phyloP scores from a whole-genome alignment of 306 rosid species.

The Malus sylvestris region DNA sequence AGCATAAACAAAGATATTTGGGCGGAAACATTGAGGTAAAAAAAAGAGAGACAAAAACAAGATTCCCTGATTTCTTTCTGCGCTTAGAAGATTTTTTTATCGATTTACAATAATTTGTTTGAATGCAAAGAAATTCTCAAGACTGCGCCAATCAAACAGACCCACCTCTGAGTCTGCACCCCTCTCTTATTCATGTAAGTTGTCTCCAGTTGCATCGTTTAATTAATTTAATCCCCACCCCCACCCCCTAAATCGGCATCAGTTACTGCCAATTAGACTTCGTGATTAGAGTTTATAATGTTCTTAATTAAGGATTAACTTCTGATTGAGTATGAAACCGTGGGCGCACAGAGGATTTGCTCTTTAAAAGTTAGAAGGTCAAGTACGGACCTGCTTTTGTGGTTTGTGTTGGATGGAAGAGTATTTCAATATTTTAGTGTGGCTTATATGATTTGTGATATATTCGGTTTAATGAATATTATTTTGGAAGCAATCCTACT shows the following conservation, averaged over 20 bases:
- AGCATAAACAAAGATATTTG: background rate
- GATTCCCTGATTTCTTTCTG: slow-evolving; percentile 44
- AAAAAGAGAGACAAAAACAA: slow-evolving; percentile 20
- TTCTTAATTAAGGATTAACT: background rate
- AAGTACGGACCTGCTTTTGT: background rate
- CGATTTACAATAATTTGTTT: slow-evolving; percentile 11
- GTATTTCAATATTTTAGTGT: too few relatives aligned
- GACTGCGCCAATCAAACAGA: slow-evolving; percentile 12
- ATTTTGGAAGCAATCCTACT: too few relatives aligned
- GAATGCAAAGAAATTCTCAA: slow-evolving; percentile 1
- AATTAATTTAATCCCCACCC: background rate
- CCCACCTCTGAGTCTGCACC: background rate
- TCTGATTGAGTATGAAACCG: background rate
- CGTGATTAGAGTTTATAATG: background rate
- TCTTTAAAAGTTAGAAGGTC: background rate
- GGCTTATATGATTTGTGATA: too few relatives aligned
- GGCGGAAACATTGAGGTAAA: background rate
- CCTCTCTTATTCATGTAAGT: background rate
- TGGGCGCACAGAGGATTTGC: background rate
- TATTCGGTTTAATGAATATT: too few relatives aligned
- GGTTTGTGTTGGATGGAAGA: background rate
- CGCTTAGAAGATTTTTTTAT: slow-evolving; percentile 16
- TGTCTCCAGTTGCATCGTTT: background rate
- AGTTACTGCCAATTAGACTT: background rate
- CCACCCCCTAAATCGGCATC: background rate